Percentiles rank a stretch among this genome's conserved stretches.
Conservation (phyloP, 768 basidiomycete species). For the Rhodosporidiobolus sp. region DNA sequence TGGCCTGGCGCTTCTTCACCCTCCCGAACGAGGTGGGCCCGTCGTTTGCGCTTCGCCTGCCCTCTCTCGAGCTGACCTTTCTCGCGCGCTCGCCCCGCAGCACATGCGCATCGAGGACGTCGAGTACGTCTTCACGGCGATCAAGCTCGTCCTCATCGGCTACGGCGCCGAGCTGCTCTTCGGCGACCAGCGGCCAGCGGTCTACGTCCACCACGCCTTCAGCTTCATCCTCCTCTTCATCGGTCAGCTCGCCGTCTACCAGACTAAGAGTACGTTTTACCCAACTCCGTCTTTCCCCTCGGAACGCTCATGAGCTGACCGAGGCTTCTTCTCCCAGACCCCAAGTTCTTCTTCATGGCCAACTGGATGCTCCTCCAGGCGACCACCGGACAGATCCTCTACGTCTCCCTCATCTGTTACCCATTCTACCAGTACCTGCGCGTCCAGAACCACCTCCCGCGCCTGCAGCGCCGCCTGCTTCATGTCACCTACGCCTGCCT, state of each 20-base stretch:
- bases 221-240: conserved; percentile 16
- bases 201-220: conserved; percentile 26
- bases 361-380: conserved; percentile 25
- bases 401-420: conserved; percentile 14
- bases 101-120: conserved; percentile 13
- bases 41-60: too few species aligned
- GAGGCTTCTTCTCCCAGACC: not conserved
- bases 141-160: conserved; percentile 18
- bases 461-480: not conserved
- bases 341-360: conserved; percentile 19
- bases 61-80: not conserved
- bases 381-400: conserved; percentile 19
- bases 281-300: not conserved
- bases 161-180: conserved; percentile 27
- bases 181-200: not conserved
- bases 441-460: not conserved
- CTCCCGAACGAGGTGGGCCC: not conserved
- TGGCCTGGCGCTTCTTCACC: conserved; percentile 13
- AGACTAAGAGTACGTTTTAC: conserved; percentile 5
- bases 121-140: not conserved
- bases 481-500: not conserved
- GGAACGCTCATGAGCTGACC: too few species aligned
- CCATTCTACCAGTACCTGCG: conserved; percentile 10
- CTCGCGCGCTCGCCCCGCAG: not conserved
- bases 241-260: conserved; percentile 15